Evolutionary conservation across 306 rosid species (phyloP).

Genomic region (Begonia peltatifolia): DNA sequence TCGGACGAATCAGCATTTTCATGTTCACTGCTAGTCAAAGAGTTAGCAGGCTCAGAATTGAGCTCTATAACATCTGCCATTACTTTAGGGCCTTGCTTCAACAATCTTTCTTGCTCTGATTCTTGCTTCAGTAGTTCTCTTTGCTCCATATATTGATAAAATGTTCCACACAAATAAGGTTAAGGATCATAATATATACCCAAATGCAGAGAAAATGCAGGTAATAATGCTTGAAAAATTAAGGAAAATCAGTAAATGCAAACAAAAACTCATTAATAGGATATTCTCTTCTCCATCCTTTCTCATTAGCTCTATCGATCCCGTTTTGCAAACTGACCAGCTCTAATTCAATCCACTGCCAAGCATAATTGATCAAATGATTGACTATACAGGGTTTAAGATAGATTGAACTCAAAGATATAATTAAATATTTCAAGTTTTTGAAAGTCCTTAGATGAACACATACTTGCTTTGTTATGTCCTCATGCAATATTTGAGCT

Average conservation of each 20-base stretch:
- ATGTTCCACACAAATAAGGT: slow-evolving; percentile 10
- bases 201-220: no score
- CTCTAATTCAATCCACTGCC: slow-evolving; percentile 27
- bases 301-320: slow-evolving; percentile 24
- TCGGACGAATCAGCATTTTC: background rate
- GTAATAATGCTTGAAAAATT: slow-evolving; percentile 1
- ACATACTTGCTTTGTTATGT: slow-evolving; percentile 53
- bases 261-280: slow-evolving; percentile 12
- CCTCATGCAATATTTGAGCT: slow-evolving; percentile 41
- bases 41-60: background rate
- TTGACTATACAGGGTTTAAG: background rate
- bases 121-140: slow-evolving; percentile 20
- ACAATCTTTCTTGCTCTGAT: slow-evolving; percentile 15
- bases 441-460: background rate
- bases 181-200: no score
- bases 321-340: slow-evolving; percentile 18
- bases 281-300: slow-evolving; percentile 36
- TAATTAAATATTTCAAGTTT: background rate
- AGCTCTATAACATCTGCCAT: slow-evolving; percentile 8
- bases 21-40: background rate
- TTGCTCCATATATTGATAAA: slow-evolving; percentile 11
- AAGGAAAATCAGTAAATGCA: slow-evolving; percentile 5
- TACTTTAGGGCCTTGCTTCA: slow-evolving; percentile 14
- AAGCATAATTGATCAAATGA: background rate
- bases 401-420: background rate